Evolutionary conservation across 1,284 basidiomycete genomes (phyloP).

Genomic region (Malassezia globosa): DNA sequence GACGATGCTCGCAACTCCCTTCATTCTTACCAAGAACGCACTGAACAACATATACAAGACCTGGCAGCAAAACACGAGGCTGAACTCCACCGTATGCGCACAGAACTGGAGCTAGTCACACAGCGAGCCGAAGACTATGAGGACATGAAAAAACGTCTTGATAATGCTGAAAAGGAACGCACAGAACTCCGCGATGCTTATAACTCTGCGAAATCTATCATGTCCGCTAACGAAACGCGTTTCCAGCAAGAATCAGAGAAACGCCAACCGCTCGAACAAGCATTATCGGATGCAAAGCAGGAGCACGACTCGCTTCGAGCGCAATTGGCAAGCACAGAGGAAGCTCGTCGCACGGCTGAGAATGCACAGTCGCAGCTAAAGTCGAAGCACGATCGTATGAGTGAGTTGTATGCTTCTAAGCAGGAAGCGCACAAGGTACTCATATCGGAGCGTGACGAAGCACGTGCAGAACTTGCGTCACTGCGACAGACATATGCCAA

Average conservation of each 20-base stretch:
- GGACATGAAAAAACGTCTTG: background rate
- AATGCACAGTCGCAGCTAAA: conserved; percentile 3
- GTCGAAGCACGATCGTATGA: conserved; percentile 46
- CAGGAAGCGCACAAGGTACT: conserved; percentile 61
- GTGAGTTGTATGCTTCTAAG: conserved; percentile 47
- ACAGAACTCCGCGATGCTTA: background rate
- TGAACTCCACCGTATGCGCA: conserved; percentile 4
- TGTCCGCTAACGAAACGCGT: background rate
- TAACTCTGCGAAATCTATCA: background rate
- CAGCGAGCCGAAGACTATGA: background rate
- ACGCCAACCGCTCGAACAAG: background rate
- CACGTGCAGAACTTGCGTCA: conserved; percentile 52
- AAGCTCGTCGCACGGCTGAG: background rate
- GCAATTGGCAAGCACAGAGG: background rate
- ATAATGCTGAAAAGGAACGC: background rate
- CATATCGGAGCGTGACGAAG: conserved; percentile 46
- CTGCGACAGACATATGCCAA: conserved; percentile 62
- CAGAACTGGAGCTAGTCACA: background rate
- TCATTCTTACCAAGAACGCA: conserved; percentile 4
- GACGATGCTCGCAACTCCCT: background rate
- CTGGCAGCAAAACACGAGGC: conserved; percentile 13
- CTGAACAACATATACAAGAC: conserved; percentile 12
- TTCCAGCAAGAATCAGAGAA: background rate
- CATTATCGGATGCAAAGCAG: conserved; percentile 6
- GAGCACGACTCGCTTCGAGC: conserved; percentile 8